Evolutionary conservation across 805 yeast genomes (phyloP).

Genomic region (Barnettozyma botsteinii): DNA sequence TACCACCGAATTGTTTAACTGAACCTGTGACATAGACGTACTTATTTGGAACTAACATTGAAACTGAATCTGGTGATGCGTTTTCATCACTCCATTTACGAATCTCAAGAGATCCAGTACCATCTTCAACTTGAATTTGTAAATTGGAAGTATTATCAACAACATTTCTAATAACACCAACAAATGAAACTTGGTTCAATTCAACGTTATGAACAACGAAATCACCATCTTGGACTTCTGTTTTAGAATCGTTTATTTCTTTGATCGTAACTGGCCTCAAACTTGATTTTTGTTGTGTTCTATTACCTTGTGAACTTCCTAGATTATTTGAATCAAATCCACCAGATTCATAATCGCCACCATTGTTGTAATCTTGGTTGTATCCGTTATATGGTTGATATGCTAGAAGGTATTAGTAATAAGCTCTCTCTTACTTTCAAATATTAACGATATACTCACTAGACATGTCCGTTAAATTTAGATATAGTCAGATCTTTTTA

Average conservation of each 20-base stretch:
- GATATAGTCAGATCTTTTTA: not conserved
- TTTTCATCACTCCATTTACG: slow-evolving; percentile 56
- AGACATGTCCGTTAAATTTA: not conserved
- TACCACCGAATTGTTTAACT: slow-evolving; percentile 54
- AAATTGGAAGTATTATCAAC: slow-evolving; percentile 52
- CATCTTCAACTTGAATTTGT: slow-evolving; percentile 64
- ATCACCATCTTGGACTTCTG: slow-evolving; percentile 60
- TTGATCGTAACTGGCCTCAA: slow-evolving; percentile 70
- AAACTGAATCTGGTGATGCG: slow-evolving; percentile 30
- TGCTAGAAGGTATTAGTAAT: slow-evolving; percentile 12
- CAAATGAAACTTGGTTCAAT: slow-evolving; percentile 55
- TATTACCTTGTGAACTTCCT: slow-evolving; percentile 29
- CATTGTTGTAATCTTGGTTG: slow-evolving; percentile 20
- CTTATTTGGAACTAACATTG: slow-evolving; percentile 38
- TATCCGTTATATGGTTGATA: slow-evolving; percentile 33
- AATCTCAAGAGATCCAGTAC: slow-evolving; percentile 63
- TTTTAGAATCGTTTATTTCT: slow-evolving; percentile 58
- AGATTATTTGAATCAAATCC: slow-evolving; percentile 31
- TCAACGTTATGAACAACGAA: slow-evolving; percentile 55
- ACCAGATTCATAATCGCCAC: slow-evolving; percentile 27
- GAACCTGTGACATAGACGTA: slow-evolving; percentile 59
- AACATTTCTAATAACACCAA: slow-evolving; percentile 66
- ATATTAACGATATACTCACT: slow-evolving; percentile 1
- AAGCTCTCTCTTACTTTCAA: too few relatives aligned
- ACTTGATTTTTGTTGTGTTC: slow-evolving; percentile 30